Conservation (phyloP, 305 asterid species). For the Striga hermonthica region DNA sequence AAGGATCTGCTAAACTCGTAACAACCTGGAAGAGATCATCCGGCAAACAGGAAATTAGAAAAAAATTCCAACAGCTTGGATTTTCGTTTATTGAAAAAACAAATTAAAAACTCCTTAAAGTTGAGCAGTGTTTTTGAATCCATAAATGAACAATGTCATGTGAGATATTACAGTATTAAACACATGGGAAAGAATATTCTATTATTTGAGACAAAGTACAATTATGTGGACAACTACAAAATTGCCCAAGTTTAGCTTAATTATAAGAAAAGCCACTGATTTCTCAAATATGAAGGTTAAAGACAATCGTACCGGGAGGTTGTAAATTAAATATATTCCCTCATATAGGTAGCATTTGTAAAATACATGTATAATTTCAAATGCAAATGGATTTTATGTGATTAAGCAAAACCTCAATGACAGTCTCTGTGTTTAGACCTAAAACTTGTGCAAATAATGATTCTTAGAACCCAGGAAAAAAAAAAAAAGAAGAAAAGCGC, state of each 20-base stretch:
- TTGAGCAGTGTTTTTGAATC: neutral
- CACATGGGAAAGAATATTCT: too few relatives aligned
- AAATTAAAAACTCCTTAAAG: neutral
- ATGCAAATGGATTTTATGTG: neutral
- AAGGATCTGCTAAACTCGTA: slow-evolving; percentile 93
- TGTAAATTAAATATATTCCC: neutral
- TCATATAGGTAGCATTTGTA: neutral
- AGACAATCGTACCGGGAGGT: neutral
- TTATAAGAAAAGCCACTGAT: neutral
- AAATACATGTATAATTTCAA: neutral
- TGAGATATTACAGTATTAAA: neutral
- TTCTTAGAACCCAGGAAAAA: neutral
- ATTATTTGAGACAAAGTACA: too few relatives aligned
- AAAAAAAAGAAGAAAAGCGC: neutral
- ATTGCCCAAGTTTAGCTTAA: neutral
- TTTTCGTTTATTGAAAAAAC: too few relatives aligned
- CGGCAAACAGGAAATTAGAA: neutral
- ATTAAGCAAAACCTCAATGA: neutral
- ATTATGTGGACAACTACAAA: neutral
- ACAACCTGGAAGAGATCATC: slow-evolving; percentile 60
- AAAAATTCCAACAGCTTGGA: neutral
- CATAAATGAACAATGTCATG: neutral
- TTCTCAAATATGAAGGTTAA: neutral
- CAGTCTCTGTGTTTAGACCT: neutral
- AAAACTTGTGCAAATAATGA: neutral